Evolutionary conservation across 1,284 basidiomycete genomes (phyloP).

Genomic region (Rhodofomes roseus): DNA sequence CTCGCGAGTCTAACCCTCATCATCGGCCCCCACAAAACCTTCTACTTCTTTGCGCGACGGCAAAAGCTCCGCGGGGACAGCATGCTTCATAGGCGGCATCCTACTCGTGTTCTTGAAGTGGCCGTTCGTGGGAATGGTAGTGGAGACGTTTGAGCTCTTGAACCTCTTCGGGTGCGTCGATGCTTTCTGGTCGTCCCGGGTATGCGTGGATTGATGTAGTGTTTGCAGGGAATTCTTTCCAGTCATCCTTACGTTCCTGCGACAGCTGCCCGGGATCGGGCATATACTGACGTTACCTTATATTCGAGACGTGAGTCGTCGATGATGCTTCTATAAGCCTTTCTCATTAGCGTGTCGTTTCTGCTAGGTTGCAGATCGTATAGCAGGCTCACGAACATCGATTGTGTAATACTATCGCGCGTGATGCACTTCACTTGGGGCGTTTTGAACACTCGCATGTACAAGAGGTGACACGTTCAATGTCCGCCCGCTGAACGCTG

Average conservation of each 20-base stretch:
- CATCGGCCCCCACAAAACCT: conserved; percentile 94
- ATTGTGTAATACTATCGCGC: conserved; percentile 45
- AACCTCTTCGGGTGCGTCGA: conserved; percentile 92
- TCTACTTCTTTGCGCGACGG: conserved; percentile 96
- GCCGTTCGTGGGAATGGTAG: conserved; percentile 89
- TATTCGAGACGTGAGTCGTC: conserved; percentile 59
- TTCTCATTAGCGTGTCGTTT: neutral
- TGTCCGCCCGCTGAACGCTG: too few relatives aligned
- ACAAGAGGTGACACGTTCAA: too few relatives aligned
- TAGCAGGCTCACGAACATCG: conserved; percentile 74
- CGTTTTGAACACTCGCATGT: too few relatives aligned
- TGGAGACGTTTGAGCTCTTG: conserved; percentile 95
- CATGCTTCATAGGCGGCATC: conserved; percentile 90
- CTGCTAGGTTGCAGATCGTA: conserved; percentile 62
- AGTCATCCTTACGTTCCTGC: conserved; percentile 92
- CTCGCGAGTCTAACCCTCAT: conserved; percentile 89
- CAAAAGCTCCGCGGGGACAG: conserved; percentile 95
- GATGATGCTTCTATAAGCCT: neutral
- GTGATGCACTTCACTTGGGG: neutral
- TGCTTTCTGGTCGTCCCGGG: neutral
- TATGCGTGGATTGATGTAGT: neutral
- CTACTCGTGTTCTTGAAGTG: conserved; percentile 87
- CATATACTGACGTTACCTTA: conserved; percentile 85
- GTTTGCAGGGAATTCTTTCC: conserved; percentile 94
- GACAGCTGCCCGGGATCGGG: conserved; percentile 93